phyloP scores from a whole-genome alignment of 129 eudicot species.

The Apium graveolens region DNA sequence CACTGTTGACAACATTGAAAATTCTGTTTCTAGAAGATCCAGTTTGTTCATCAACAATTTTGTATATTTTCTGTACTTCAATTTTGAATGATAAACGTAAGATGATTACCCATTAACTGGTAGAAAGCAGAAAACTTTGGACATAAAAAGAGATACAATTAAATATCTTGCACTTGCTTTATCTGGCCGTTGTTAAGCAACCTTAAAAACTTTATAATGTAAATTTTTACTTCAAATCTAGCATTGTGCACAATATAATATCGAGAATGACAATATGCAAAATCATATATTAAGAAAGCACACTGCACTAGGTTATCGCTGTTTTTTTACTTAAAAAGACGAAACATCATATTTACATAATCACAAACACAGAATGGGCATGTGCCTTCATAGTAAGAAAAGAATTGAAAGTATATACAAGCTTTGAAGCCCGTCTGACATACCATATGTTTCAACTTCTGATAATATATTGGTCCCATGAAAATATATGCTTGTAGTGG shows the following conservation, averaged over 20 bases:
- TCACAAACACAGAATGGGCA: neutral
- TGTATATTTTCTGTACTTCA: neutral
- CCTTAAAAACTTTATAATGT: neutral
- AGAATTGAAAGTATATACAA: neutral
- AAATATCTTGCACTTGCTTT: neutral
- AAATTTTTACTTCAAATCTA: neutral
- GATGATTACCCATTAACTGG: neutral
- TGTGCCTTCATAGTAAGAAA: neutral
- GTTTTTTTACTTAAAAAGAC: neutral
- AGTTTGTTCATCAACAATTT: neutral
- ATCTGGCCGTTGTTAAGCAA: neutral
- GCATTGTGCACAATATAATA: neutral
- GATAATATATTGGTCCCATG: conserved; percentile 96
- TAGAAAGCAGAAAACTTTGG: neutral
- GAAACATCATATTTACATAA: neutral
- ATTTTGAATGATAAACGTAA: neutral
- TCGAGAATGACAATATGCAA: neutral
- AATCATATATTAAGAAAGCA: neutral
- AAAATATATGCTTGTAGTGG: conserved; percentile 94
- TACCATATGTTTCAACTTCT: conserved; percentile 94
- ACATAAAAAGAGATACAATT: neutral
- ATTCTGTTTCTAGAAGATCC: neutral
- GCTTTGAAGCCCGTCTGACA: neutral
- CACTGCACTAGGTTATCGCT: neutral
- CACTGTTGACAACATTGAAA: neutral